Percentiles rank a stretch among this genome's conserved stretches.
Evolutionary conservation across 139 green algal genomes (phyloP).

Genomic region (Asterochloris sp.): DNA sequence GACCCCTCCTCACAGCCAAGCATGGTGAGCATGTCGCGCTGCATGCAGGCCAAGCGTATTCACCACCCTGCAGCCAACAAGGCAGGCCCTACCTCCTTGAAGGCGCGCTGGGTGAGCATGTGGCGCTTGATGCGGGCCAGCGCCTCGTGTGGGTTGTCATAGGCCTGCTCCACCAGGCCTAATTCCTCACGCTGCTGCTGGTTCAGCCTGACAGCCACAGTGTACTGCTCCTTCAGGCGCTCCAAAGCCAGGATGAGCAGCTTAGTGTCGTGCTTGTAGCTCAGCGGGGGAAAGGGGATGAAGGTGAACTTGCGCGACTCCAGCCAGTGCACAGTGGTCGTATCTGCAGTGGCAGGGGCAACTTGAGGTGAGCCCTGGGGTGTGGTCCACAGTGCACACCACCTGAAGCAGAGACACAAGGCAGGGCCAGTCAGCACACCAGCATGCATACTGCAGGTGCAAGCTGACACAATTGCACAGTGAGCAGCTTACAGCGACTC

Average conservation of each 20-base stretch:
- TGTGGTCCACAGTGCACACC: too few species aligned
- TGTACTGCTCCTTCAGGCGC: constrained; percentile 98
- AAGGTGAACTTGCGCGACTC: constrained; percentile 95
- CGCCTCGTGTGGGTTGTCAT: constrained; percentile 99
- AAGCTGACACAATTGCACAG: too few species aligned
- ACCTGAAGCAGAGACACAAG: too few species aligned
- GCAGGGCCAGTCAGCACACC: too few species aligned
- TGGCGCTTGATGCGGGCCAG: constrained; percentile 98
- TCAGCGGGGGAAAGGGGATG: constrained; percentile 98
- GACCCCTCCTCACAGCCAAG: too few species aligned
- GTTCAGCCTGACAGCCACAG: constrained; percentile 92
- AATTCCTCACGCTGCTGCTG: constrained; percentile 97
- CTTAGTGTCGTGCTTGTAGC: constrained; percentile 99
- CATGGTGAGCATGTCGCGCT: too few species aligned
- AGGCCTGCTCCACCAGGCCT: constrained; percentile 98
- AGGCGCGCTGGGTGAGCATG: constrained; percentile 95
- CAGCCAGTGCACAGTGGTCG: constrained; percentile 99
- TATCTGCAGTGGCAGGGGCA: constrained; percentile 44
- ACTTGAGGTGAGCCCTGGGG: too few species aligned
- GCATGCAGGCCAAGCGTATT: too few species aligned
- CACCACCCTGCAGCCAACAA: too few species aligned
- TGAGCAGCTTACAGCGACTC: too few species aligned
- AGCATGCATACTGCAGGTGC: too few species aligned
- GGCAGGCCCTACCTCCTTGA: constrained; percentile 89
- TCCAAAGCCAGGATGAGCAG: constrained; percentile 98